phyloP scores from a whole-genome alignment of 495 filamentous ascomycete species.

The Neurospora sp. region DNA sequence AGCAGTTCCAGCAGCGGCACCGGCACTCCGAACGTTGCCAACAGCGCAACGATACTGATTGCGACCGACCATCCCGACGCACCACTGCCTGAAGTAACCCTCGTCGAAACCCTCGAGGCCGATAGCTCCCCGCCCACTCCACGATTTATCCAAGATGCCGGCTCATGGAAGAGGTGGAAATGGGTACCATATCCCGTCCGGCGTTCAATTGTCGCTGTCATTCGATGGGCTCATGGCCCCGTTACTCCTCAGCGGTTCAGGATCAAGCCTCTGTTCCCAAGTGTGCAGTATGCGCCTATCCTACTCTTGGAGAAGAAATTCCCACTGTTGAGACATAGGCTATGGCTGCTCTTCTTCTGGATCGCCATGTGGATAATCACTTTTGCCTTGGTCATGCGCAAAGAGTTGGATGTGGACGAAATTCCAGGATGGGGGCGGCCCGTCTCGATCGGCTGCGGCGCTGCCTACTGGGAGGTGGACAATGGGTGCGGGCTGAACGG shows the following conservation, averaged over 20 bases:
- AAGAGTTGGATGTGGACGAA: slow-evolving; percentile 51
- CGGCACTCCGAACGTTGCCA: not conserved
- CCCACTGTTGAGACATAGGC: slow-evolving; percentile 52
- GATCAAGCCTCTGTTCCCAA: slow-evolving; percentile 60
- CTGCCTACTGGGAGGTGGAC: slow-evolving; percentile 52
- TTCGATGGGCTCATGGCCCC: slow-evolving; percentile 64
- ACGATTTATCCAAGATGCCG: slow-evolving; percentile 29
- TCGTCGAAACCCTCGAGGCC: slow-evolving; percentile 18
- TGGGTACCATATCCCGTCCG: slow-evolving; percentile 42
- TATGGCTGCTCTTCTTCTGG: slow-evolving; percentile 47
- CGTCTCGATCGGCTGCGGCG: slow-evolving; percentile 55
- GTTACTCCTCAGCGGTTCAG: slow-evolving; percentile 50
- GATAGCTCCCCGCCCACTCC: slow-evolving; percentile 22
- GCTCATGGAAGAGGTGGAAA: slow-evolving; percentile 26
- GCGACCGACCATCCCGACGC: slow-evolving; percentile 23
- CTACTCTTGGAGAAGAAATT: slow-evolving; percentile 50
- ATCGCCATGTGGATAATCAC: slow-evolving; percentile 62
- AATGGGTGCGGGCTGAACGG: slow-evolving; percentile 75
- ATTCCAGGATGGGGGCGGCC: slow-evolving; percentile 62
- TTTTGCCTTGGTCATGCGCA: slow-evolving; percentile 57
- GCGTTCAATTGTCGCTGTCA: slow-evolving; percentile 30
- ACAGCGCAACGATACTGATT: slow-evolving; percentile 7
- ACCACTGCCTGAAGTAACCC: slow-evolving; percentile 12
- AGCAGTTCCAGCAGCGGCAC: not conserved
- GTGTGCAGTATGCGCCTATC: slow-evolving; percentile 57